Percentiles rank a stretch among this genome's conserved stretches.
These are phyloP conservation scores for Rhynchosporium graminicola DNA, from an alignment of 2,329 filamentous ascomycete species.

Conservation along the genomic window DNA sequence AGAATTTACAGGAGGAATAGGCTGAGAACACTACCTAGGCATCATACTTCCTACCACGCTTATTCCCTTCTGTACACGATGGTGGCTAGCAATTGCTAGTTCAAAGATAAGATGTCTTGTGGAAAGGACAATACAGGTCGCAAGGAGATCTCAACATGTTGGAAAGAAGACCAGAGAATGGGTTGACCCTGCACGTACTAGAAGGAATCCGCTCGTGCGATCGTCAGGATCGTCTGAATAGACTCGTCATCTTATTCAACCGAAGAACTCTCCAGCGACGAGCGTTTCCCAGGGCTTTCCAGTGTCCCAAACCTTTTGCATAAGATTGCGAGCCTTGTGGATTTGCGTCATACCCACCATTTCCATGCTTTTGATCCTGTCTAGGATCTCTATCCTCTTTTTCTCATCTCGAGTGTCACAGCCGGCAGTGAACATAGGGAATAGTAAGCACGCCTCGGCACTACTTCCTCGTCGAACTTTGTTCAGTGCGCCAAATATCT, in stretches of 20 bases:
- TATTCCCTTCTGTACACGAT: constrained; percentile 52
- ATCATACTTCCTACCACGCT: constrained; percentile 57
- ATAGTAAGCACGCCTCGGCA: constrained; percentile 73
- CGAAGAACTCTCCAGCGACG: constrained; percentile 42
- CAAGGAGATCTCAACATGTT: too few relatives aligned
- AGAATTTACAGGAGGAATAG: neutral
- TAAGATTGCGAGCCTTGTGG: constrained; percentile 60
- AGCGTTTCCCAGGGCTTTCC: constrained; percentile 68
- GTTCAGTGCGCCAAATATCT: constrained; percentile 63
- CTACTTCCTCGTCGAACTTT: constrained; percentile 66
- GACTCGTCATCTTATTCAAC: constrained; percentile 25
- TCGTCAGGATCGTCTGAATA: too few relatives aligned
- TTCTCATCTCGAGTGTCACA: constrained; percentile 64
- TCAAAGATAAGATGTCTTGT: too few relatives aligned
- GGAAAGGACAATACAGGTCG: too few relatives aligned
- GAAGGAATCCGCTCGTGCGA: too few relatives aligned
- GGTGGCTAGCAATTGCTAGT: too few relatives aligned
- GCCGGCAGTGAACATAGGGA: constrained; percentile 82
- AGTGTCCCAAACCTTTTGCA: constrained; percentile 71
- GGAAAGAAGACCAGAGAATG: too few relatives aligned
- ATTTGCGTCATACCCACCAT: constrained; percentile 76
- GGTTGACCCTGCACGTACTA: too few relatives aligned
- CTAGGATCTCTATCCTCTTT: constrained; percentile 62
- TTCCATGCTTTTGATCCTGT: constrained; percentile 67
- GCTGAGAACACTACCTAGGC: constrained; percentile 28